Evolutionary conservation across 345 rosid genomes (phyloP), one percentile per base, ranked within the genome.

Genomic region (Nephelium lappaceum): DNA sequence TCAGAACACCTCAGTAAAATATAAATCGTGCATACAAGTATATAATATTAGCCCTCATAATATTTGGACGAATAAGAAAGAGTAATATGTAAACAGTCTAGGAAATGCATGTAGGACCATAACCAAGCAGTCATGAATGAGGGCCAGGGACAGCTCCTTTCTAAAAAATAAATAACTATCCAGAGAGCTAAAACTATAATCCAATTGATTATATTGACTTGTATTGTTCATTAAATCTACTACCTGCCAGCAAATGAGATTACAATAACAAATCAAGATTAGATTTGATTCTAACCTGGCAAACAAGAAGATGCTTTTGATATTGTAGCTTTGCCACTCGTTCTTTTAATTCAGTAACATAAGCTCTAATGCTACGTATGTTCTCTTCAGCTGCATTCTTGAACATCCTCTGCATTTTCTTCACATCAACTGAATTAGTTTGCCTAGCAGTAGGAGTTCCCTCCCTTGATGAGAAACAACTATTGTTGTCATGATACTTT

Each of bases 321-420:
- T 95, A 95, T 76, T 95, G 99, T 51, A 95, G 91, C 84, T 95
- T 95, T 41, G 98, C 99, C 47, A 95, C 99, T 79, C 98, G 83
- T 83, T 95, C 99, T 87, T 95, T 92, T 78, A 95, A 72, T 81
- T 92, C 95, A 41, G 97, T 89, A 74, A 95, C 97, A 78, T 95
- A 95, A 72, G 85, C 86, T 88, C 87, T 91, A 69, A 95, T 95
- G 85, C 89, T 95, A 21, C 87, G 86, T 61, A 93, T 90, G 78
- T 95, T 93, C 78, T 93, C 99, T 87, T 95, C 99, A 15, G 98
- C 96, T 51, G 99, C 99, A 84, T 87, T 90, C 90, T 90, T 93
- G 85, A 92, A 95, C 98, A 95, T 91, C 76, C 93, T 90, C 79
- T 93, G 90, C 93, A 95, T 84, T 86, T 95, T 93, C 87, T 91